phyloP scores from a whole-genome alignment of 2,329 filamentous ascomycete genomes.

The Coniochaeta sp. region DNA sequence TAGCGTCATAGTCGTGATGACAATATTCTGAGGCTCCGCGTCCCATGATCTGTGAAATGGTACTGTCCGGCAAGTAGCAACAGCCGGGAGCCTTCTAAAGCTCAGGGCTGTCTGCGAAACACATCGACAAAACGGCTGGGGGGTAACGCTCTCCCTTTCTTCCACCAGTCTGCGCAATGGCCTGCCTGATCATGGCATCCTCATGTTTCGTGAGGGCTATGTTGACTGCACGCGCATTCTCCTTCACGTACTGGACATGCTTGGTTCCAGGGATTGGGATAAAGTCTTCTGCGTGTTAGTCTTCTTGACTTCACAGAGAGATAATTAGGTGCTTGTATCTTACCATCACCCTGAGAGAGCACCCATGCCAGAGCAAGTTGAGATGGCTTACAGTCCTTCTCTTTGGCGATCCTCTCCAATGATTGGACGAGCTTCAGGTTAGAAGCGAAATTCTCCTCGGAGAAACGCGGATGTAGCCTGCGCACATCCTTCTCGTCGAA shows the following conservation, averaged over 20 bases:
- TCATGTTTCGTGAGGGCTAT: conserved; percentile 25
- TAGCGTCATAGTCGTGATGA: too few relatives aligned
- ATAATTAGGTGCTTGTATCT: too few relatives aligned
- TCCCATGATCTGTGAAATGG: too few relatives aligned
- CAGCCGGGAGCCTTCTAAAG: too few relatives aligned
- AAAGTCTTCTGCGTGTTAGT: too few relatives aligned
- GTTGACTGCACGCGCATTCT: conserved; percentile 29
- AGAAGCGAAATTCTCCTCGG: conserved; percentile 42
- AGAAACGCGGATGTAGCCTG: conserved; percentile 35
- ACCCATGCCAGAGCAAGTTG: conserved; percentile 55
- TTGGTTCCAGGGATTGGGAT: conserved; percentile 49
- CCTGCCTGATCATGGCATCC: conserved; percentile 19
- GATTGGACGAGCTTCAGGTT: conserved; percentile 47
- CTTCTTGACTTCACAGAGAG: too few relatives aligned
- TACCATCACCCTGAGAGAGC: conserved; percentile 47
- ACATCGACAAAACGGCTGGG: too few relatives aligned
- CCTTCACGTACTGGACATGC: conserved; percentile 36
- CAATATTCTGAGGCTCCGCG: too few relatives aligned
- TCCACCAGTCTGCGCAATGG: too few relatives aligned
- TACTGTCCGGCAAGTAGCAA: too few relatives aligned
- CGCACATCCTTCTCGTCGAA: conserved; percentile 42
- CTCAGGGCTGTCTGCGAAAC: too few relatives aligned
- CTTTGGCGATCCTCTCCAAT: conserved; percentile 39
- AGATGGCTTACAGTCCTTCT: conserved; percentile 32
- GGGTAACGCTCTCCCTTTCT: too few relatives aligned